Evolutionary conservation across 176 grass and related monocot genomes (phyloP).

Genomic region (Musa schizocarpa): DNA sequence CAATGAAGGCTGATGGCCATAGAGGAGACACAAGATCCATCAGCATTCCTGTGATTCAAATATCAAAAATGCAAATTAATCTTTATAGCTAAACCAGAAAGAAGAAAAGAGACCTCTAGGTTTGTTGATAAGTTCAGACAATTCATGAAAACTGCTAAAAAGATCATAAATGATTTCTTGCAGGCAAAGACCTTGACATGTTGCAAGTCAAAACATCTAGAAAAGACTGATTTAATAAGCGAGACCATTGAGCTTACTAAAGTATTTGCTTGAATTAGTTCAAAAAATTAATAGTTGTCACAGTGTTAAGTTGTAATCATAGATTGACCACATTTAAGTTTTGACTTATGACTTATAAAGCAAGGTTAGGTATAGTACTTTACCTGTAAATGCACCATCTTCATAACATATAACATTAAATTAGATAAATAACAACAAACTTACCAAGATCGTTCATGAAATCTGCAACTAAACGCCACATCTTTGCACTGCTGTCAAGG

Average conservation of each 20-base stretch:
- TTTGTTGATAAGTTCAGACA: not conserved
- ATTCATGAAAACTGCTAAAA: not conserved
- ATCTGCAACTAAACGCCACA: constrained; percentile 95
- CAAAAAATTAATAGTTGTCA: too few relatives aligned
- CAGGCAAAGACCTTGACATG: not conserved
- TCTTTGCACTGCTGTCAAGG: constrained; percentile 89
- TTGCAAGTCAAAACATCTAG: not conserved
- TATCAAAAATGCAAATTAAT: not conserved
- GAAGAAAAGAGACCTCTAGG: not conserved
- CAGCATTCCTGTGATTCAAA: constrained; percentile 75
- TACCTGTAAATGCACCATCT: not conserved
- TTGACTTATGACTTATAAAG: not conserved
- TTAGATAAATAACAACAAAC: not conserved
- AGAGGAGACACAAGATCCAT: constrained; percentile 95
- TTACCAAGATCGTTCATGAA: constrained; percentile 99
- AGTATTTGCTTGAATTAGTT: not conserved
- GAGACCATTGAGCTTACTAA: too few relatives aligned
- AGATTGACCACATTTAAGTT: too few relatives aligned
- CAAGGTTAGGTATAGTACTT: not conserved
- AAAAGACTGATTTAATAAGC: not conserved
- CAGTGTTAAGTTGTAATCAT: too few relatives aligned
- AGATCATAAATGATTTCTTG: not conserved
- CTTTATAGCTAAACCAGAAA: not conserved
- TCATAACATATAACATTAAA: constrained; percentile 1
- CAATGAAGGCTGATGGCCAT: constrained; percentile 82